Evolutionary conservation across 768 basidiomycete species (phyloP).

Genomic region (Calocybe indica): DNA sequence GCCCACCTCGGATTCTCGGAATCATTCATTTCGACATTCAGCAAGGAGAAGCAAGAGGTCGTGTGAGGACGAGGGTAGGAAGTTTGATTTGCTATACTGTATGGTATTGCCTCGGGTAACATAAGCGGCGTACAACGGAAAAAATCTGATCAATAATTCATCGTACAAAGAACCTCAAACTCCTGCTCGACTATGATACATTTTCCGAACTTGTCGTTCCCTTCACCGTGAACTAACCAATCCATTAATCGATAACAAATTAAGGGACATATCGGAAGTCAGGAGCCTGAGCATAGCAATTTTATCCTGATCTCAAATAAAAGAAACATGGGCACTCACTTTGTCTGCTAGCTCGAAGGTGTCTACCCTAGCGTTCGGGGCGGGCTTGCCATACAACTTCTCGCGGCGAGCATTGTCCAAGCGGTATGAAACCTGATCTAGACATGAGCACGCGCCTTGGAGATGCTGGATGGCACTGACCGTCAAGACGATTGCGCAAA

Average conservation of each 20-base stretch:
- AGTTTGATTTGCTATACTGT: no score
- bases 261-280: slow-evolving; percentile 52
- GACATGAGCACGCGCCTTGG: neutral
- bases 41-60: slow-evolving; percentile 33
- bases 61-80: slow-evolving; percentile 11
- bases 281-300: slow-evolving; percentile 36
- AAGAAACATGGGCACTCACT: slow-evolving; percentile 25
- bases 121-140: no score
- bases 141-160: no score
- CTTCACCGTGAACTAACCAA: neutral
- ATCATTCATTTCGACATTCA: slow-evolving; percentile 16
- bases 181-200: no score
- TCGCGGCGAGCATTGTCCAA: slow-evolving; percentile 55
- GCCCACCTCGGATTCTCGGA: slow-evolving; percentile 8
- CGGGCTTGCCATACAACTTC: slow-evolving; percentile 43
- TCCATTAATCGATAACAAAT: slow-evolving; percentile 1
- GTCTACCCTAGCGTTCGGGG: slow-evolving; percentile 44
- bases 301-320: neutral
- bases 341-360: slow-evolving; percentile 62
- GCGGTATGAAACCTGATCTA: slow-evolving; percentile 55
- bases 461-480: slow-evolving; percentile 21
- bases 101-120: no score
- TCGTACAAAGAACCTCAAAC: no score
- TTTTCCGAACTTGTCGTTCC: no score
- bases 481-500: slow-evolving; percentile 45